Base-by-base conservation (phyloP, 345 rosid species). In the Erysimum cheiranthoides region DNA sequence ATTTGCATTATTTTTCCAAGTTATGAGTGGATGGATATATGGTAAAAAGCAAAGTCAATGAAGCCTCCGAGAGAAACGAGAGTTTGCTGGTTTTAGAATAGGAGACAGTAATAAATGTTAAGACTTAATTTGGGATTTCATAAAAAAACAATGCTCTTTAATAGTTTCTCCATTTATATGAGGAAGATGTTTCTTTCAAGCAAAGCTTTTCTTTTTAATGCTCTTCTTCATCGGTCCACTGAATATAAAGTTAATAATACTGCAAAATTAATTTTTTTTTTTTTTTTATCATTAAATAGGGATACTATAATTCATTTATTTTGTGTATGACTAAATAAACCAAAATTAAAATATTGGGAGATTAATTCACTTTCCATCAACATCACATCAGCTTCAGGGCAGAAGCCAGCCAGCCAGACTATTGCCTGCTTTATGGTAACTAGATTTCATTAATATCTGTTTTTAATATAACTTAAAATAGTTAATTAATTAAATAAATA, bases 151-250 rank as follows among this genome's bases (percentile, higher is more conserved):
- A 18, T 50, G 13, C 47, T 68, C 46, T 10, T 10, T 28, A 60
- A 60, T 36, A 14, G 56, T 75, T 68, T 75, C 74, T 68, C 18
- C 70, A 61, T 68, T 75, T 76, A 70, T 54, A 62, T 36, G 61
- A 46, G 71, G 69, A 57, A 80, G 81, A 45, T 60, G 88, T 83
- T 88, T 46, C 87, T 86, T 88, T 54, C 87, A 88, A 88, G 85
- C 90, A 85, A 88, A 57, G 71, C 47, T 27, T 43, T 73, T 49
- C 34, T 69, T 77, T 71, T 71, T 77, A 77, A 71, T 77, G 80
- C 76, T 30, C 66, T 46, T 58, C 53, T 70, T 31, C 66, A 70
- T 77, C 66, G 59, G 78, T 62, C 68, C 68, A 69, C 61, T 76
- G 71, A 66, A 43, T 58, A 13, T 60, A 39, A 40, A 46, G 58